Percentiles rank a stretch among this genome's conserved stretches.
Evolutionary conservation across 169 alveolate species (phyloP).

Genomic region (Eimeria falciformis): DNA sequence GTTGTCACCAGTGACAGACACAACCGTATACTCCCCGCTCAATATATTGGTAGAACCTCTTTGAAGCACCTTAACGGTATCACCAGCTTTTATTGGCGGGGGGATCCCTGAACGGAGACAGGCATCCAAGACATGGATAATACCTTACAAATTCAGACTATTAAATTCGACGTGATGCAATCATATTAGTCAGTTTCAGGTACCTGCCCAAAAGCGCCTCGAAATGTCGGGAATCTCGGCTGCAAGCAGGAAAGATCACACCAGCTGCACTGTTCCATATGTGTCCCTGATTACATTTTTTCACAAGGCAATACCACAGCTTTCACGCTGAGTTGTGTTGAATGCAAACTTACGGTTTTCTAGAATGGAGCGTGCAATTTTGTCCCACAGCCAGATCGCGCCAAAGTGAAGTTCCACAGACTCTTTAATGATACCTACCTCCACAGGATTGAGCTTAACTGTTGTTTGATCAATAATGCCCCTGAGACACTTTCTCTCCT

Average conservation of each 20-base stretch:
- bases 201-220: constrained; percentile 68
- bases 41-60: constrained; percentile 2
- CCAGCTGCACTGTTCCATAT: not conserved
- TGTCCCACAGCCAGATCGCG: constrained; percentile 65
- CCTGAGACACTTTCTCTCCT: constrained; percentile 25
- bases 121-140: not conserved
- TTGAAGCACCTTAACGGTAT: constrained; percentile 29
- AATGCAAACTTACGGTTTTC: constrained; percentile 25
- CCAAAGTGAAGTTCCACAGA: constrained; percentile 42
- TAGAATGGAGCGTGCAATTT: constrained; percentile 41
- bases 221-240: constrained; percentile 15
- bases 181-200: too few species aligned
- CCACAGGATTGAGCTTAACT: constrained; percentile 21
- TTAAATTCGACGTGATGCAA: too few species aligned
- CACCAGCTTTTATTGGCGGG: constrained; percentile 49
- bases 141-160: too few species aligned
- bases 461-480: not conserved
- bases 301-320: not conserved
- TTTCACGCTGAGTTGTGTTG: not conserved
- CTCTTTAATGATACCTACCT: constrained; percentile 2
- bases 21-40: constrained; percentile 36
- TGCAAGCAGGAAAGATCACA: not conserved
- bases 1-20: constrained; percentile 6
- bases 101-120: constrained; percentile 27
- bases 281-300: too few species aligned